Evolutionary conservation across 1,284 basidiomycete species (phyloP), one percentile per base, ranked within the genome.

Genomic region (Wallemia hederae): DNA sequence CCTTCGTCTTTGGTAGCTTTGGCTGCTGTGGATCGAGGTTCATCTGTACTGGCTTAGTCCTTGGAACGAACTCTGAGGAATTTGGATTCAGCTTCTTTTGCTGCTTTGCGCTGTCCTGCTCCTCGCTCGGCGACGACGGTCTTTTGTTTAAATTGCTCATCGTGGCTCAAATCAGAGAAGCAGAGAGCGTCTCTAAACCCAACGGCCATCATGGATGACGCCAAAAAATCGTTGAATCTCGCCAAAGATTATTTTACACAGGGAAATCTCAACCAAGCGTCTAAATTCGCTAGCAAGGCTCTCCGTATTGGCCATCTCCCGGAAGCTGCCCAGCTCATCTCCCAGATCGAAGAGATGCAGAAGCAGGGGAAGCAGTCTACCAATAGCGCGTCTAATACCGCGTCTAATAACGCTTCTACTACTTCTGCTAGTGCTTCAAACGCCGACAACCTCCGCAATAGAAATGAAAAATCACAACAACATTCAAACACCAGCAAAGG

Each of bases 1-100:
- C 69, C 24, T 68, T 67, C 3, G 72, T 79, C 66, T 81, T 82
- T 7, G 85, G 77, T 19, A 87, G 81, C 59, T 82, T 80, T 1
- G 86, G 85, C 65, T 83, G 82, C 19, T 49, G 39, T 49, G 39
- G 39, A 49, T 49, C 19, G 11, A 49, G 39, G 3, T 49, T n/a
- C 5, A n/a, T 7, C 5, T 9, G 5, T 3, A 5, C 22, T 49
- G 39, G 39, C 39, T 49, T 49, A n/a, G 39, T 49, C n/a, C n/a
- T 49, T 49, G 39, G 39, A 17, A 49, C n/a, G n/a, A 49, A 49
- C 39, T 49, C 39, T 5, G 14, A 17, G 19, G 39, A 49, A 14
- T 17, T 49, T 7, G 39, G 39, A 22, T 49, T 49, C 19, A 49
- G 39, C 39, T 49, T 49, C 39, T 49, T 49, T 49, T n/a, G n/a